phyloP scores from a whole-genome alignment of 2,329 filamentous ascomycete genomes.

The Rugonectria rugulosa region DNA sequence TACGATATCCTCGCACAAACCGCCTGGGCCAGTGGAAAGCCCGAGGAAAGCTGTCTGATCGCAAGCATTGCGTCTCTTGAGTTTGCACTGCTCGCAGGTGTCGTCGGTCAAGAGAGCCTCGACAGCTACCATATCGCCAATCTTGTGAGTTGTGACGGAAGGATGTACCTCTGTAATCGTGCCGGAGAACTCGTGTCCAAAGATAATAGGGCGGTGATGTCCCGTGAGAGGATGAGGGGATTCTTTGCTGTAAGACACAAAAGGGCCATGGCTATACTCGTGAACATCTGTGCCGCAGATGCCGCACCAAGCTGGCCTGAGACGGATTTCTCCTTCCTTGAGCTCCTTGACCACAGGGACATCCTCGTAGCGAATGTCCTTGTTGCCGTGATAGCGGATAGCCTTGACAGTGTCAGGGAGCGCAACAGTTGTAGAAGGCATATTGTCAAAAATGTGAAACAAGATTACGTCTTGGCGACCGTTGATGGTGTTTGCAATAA shows the following conservation, averaged over 20 bases:
- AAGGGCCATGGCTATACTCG: constrained; percentile 42
- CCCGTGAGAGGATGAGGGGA: constrained; percentile 63
- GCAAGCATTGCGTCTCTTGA: constrained; percentile 29
- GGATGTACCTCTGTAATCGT: constrained; percentile 63
- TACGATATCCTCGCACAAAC: constrained; percentile 3
- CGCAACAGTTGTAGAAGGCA: too few relatives aligned
- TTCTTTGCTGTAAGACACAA: constrained; percentile 36
- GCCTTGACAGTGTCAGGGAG: neutral
- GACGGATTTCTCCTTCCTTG: neutral
- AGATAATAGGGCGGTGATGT: constrained; percentile 61
- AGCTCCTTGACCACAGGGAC: neutral
- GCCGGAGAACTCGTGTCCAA: constrained; percentile 71
- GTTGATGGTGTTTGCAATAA: too few relatives aligned
- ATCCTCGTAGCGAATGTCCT: neutral
- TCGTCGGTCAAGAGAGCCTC: neutral
- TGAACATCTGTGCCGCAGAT: constrained; percentile 47
- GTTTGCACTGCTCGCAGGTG: neutral
- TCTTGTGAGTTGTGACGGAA: constrained; percentile 52
- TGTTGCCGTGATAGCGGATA: neutral
- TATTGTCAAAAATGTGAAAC: too few relatives aligned
- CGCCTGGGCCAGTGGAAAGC: constrained; percentile 14
- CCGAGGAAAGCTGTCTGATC: constrained; percentile 55
- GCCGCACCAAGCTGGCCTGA: constrained; percentile 24
- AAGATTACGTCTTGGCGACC: too few relatives aligned
- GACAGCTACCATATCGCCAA: constrained; percentile 51